Percentiles rank a stretch among this genome's conserved stretches.
phyloP scores from a whole-genome alignment of 768 basidiomycete genomes.

The Glaciozyma antarctica region DNA sequence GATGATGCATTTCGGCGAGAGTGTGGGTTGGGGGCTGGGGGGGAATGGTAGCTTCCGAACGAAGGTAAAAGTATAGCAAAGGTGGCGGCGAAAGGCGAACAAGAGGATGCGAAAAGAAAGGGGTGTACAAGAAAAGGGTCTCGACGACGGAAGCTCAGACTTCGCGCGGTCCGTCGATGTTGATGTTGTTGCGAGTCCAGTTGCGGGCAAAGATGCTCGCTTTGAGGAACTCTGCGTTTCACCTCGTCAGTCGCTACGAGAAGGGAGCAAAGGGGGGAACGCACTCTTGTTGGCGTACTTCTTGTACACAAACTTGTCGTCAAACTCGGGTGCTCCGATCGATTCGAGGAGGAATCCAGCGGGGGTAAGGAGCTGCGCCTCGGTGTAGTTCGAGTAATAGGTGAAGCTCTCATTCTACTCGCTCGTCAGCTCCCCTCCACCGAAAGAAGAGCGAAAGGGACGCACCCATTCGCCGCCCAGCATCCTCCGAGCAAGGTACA shows the following conservation, averaged over 20 bases:
- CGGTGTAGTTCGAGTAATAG: slow-evolving; percentile 84
- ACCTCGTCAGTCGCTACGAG: not conserved
- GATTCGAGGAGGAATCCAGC: slow-evolving; percentile 74
- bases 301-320: slow-evolving; percentile 78
- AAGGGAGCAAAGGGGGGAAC: not conserved
- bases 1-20: no score
- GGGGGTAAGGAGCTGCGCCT: slow-evolving; percentile 72
- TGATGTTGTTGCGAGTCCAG: slow-evolving; percentile 38
- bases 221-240: slow-evolving; percentile 62
- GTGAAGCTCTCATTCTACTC: slow-evolving; percentile 76
- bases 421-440: not conserved
- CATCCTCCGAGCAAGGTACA: slow-evolving; percentile 94
- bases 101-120: no score
- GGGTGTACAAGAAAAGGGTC: no score
- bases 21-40: no score
- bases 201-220: slow-evolving; percentile 47
- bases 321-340: slow-evolving; percentile 67
- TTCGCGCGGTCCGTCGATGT: no score
- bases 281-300: slow-evolving; percentile 86
- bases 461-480: slow-evolving; percentile 92
- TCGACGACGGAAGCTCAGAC: no score
- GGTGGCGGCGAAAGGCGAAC: no score
- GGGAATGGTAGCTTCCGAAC: no score
- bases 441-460: slow-evolving; percentile 35
- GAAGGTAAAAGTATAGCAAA: no score